phyloP scores from a whole-genome alignment of 1,139 yeast genomes.

The Lodderomyces margitis region DNA sequence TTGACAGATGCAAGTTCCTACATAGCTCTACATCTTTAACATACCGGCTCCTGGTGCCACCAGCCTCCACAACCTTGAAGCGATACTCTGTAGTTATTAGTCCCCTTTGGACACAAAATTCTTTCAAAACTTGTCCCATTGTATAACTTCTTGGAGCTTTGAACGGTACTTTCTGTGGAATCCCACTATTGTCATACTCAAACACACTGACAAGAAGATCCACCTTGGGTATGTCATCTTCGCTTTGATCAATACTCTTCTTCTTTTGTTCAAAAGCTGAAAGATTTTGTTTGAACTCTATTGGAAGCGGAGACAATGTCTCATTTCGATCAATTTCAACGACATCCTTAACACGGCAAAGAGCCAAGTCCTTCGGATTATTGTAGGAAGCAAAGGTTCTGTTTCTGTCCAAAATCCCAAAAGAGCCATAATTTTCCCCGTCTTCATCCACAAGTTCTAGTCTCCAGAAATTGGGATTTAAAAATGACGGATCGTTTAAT shows the following conservation, averaged over 20 bases:
- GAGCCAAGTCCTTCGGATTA: conserved; percentile 61
- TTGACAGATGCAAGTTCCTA: conserved; percentile 20
- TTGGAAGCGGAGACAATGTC: conserved; percentile 54
- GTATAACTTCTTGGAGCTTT: conserved; percentile 18
- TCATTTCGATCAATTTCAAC: conserved; percentile 33
- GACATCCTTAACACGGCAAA: conserved; percentile 45
- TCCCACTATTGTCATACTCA: conserved; percentile 12
- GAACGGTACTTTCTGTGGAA: conserved; percentile 10
- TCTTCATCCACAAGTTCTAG: conserved; percentile 75
- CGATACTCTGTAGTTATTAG: conserved; percentile 24
- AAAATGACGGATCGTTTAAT: conserved; percentile 15
- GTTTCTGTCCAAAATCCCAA: conserved; percentile 64
- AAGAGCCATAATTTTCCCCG: conserved; percentile 74
- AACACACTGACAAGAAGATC: conserved; percentile 13
- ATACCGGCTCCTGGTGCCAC: conserved; percentile 10
- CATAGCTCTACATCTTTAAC: conserved; percentile 24
- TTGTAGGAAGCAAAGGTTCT: conserved; percentile 57
- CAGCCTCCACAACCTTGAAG: conserved; percentile 14
- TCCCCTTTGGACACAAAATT: conserved; percentile 31
- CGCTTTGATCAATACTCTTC: conserved; percentile 12
- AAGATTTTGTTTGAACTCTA: conserved; percentile 34
- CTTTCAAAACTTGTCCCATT: conserved; percentile 31
- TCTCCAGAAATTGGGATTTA: conserved; percentile 64
- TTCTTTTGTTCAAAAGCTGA: conserved; percentile 18
- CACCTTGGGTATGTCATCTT: conserved; percentile 8